Evolutionary conservation across 495 filamentous ascomycete genomes (phyloP).

Genomic region (Oidiodendron maius): DNA sequence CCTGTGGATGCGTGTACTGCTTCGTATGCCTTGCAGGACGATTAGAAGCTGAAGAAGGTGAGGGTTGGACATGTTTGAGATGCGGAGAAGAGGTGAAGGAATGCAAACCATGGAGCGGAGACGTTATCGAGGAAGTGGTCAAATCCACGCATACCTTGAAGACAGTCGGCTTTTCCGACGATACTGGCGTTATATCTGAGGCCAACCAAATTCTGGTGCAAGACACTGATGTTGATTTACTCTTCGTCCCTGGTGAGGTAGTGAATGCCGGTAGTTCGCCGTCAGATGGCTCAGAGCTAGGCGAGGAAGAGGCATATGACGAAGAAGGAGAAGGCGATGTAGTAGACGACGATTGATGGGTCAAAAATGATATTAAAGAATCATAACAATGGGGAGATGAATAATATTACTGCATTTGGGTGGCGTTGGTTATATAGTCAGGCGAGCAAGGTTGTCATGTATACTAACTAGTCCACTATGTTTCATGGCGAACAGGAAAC

Average conservation of each 20-base stretch:
- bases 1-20: constrained; percentile 92
- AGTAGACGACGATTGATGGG: neutral
- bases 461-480: too few relatives aligned
- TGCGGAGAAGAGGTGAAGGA: constrained; percentile 83
- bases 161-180: constrained; percentile 63
- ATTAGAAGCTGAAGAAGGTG: constrained; percentile 87
- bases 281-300: constrained; percentile 5
- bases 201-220: constrained; percentile 18
- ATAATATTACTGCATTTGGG: too few relatives aligned
- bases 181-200: constrained; percentile 9
- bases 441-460: too few relatives aligned
- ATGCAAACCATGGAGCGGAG: constrained; percentile 89
- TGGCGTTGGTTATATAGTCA: too few relatives aligned
- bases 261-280: constrained; percentile 11
- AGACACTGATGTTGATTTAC: too few relatives aligned
- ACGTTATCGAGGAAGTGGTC: constrained; percentile 58
- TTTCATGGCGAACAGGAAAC: too few relatives aligned
- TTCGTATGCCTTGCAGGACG: constrained; percentile 93
- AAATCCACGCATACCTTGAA: constrained; percentile 44
- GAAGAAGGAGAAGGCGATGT: constrained; percentile 9
- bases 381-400: neutral
- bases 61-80: constrained; percentile 91
- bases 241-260: too few relatives aligned
- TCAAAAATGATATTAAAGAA: neutral
- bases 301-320: constrained; percentile 19